Percentiles rank a stretch among this genome's conserved stretches.
Evolutionary conservation across 495 filamentous ascomycete species (phyloP).

Genomic region (Patellaria atrata): DNA sequence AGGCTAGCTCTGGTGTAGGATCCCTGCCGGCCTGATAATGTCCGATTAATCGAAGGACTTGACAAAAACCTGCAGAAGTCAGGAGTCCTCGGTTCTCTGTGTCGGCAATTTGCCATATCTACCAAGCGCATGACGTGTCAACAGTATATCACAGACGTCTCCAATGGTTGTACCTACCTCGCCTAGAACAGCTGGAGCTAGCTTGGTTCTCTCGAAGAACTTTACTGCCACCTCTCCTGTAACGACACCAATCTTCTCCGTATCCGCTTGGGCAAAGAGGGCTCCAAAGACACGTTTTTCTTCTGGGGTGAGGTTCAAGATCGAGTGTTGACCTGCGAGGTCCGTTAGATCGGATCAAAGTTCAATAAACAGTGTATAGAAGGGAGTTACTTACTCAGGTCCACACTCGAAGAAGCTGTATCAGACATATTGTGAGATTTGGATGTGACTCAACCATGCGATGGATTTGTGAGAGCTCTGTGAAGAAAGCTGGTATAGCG

Average conservation of each 20-base stretch:
- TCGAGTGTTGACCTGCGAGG: slow-evolving; percentile 39
- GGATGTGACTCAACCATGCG: too few species aligned
- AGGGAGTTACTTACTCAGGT: too few species aligned
- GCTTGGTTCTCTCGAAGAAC: slow-evolving; percentile 92
- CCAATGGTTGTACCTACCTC: slow-evolving; percentile 41
- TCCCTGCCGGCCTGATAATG: slow-evolving; percentile 79
- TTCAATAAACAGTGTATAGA: too few species aligned
- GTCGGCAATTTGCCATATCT: slow-evolving; percentile 99
- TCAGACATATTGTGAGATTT: too few species aligned
- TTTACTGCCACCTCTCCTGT: slow-evolving; percentile 92
- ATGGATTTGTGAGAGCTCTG: too few species aligned
- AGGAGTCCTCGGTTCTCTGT: slow-evolving; percentile 88
- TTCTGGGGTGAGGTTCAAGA: slow-evolving; percentile 75
- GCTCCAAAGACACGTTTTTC: slow-evolving; percentile 89
- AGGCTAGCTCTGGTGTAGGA: slow-evolving; percentile 62
- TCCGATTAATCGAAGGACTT: slow-evolving; percentile 85
- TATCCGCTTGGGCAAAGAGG: slow-evolving; percentile 80
- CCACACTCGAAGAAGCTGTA: too few species aligned
- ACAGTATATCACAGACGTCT: too few species aligned
- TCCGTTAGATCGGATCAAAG: too few species aligned
- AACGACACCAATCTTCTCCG: slow-evolving; percentile 79
- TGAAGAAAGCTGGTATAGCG: too few species aligned
- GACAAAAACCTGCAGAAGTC: slow-evolving; percentile 77
- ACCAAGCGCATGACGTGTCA: too few species aligned
- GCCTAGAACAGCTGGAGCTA: slow-evolving; percentile 71